Evolutionary conservation across 768 basidiomycete genomes (phyloP).

Genomic region (Boletellus emodensis): DNA sequence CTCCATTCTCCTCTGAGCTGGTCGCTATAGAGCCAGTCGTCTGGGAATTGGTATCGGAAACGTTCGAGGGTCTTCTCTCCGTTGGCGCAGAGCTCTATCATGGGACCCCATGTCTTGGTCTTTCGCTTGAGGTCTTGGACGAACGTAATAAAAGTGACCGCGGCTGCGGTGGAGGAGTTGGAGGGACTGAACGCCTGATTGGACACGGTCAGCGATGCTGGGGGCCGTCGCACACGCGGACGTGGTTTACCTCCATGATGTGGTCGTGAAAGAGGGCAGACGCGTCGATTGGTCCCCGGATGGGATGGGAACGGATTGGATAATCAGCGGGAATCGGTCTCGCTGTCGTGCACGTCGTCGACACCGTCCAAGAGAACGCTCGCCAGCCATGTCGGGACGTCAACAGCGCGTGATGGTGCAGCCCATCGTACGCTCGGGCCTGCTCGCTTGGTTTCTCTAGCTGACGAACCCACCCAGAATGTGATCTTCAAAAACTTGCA

Average conservation of each 20-base stretch:
- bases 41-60: constrained; percentile 94
- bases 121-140: constrained; percentile 98
- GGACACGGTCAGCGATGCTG: constrained; percentile 7
- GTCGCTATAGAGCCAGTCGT: constrained; percentile 98
- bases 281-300: constrained; percentile 14
- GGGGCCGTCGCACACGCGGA: too few relatives aligned
- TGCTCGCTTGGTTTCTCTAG: neutral
- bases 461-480: constrained; percentile 51
- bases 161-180: constrained; percentile 93
- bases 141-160: constrained; percentile 98
- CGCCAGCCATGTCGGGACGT: constrained; percentile 76
- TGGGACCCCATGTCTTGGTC: constrained; percentile 93
- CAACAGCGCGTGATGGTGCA: constrained; percentile 99
- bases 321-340: constrained; percentile 12
- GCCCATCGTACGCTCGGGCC: constrained; percentile 76
- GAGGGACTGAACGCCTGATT: constrained; percentile 63
- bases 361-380: constrained; percentile 5
- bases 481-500: constrained; percentile 98
- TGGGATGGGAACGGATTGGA: constrained; percentile 21
- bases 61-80: constrained; percentile 98
- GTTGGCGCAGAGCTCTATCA: constrained; percentile 90
- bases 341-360: constrained; percentile 8
- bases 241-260: constrained; percentile 27
- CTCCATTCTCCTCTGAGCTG: constrained; percentile 98
- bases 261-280: constrained; percentile 18